A percentile compares a stretch with the other conserved stretches of the same genome.
Evolutionary conservation across 2,329 filamentous ascomycete genomes (phyloP).

Genomic region (Colletotrichum sp.): DNA sequence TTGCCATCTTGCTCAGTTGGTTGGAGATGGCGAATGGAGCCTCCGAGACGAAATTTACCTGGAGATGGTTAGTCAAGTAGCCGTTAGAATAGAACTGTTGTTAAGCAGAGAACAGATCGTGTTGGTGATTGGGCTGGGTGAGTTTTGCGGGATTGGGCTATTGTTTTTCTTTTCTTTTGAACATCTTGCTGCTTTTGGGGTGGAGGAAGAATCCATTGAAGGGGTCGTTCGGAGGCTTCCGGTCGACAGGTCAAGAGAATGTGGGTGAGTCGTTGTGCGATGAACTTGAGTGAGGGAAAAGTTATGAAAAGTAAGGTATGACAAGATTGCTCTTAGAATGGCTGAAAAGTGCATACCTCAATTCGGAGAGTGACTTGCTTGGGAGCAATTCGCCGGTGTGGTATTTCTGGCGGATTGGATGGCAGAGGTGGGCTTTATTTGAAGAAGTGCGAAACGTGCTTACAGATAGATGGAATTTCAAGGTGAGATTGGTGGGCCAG

Average conservation of each 20-base stretch:
- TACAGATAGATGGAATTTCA: not conserved
- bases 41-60: rapidly evolving
- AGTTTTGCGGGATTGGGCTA: no score
- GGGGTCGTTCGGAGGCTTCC: not conserved
- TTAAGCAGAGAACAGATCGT: rapidly evolving
- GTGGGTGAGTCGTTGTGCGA: rapidly evolving
- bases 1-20: not conserved
- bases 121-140: no score
- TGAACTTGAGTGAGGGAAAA: not conserved
- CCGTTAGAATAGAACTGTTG: not conserved
- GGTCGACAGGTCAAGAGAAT: no score
- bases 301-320: rapidly evolving
- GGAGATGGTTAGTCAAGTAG: not conserved
- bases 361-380: not conserved
- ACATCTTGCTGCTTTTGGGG: not conserved
- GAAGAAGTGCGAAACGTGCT: not conserved
- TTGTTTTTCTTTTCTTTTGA: no score
- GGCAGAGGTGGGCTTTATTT: not conserved
- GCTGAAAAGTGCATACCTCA: not conserved
- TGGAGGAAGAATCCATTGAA: not conserved
- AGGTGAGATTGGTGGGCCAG: not conserved
- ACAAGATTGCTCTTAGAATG: not conserved
- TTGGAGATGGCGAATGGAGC: not conserved
- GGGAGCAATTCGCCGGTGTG: not conserved
- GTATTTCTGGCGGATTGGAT: not conserved